These are phyloP conservation scores for Podospora comata DNA, from an alignment of 495 filamentous ascomycete species.

Conservation along the genomic window DNA sequence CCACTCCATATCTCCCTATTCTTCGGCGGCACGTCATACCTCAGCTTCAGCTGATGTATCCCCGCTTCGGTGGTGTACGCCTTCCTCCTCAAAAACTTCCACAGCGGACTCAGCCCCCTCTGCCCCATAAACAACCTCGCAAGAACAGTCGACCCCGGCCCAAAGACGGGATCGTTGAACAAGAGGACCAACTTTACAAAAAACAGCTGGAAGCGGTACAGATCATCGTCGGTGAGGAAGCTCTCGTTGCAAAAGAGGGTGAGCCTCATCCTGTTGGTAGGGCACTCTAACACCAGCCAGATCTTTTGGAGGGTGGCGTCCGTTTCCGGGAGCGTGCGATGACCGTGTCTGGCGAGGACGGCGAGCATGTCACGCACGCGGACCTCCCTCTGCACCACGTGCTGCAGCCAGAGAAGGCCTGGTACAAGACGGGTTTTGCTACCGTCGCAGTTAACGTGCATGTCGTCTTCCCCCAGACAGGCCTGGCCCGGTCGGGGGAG, in stretches of 20 bases:
- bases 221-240: slow-evolving; percentile 52
- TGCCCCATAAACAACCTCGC: slow-evolving; percentile 59
- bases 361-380: slow-evolving; percentile 52
- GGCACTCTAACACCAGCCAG: slow-evolving; percentile 64
- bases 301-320: slow-evolving; percentile 52
- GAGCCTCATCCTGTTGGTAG: slow-evolving; percentile 47
- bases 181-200: slow-evolving; percentile 60
- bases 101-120: slow-evolving; percentile 48
- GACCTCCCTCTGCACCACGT: slow-evolving; percentile 31
- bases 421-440: slow-evolving; percentile 26
- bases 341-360: slow-evolving; percentile 48
- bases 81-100: slow-evolving; percentile 46
- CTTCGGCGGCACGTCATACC: slow-evolving; percentile 33
- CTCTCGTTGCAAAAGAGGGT: slow-evolving; percentile 46
- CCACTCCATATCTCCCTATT: slow-evolving; percentile 5
- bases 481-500: slow-evolving; percentile 16
- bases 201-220: slow-evolving; percentile 55
- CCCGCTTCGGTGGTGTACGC: slow-evolving; percentile 40
- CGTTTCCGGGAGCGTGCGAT: slow-evolving; percentile 47
- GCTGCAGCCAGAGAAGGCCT: slow-evolving; percentile 32
- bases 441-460: slow-evolving; percentile 7
- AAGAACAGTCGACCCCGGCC: slow-evolving; percentile 38
- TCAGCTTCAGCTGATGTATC: slow-evolving; percentile 44
- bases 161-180: slow-evolving; percentile 51
- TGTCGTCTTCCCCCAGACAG: background rate